phyloP scores from a whole-genome alignment of 2,329 filamentous ascomycete species.

The Ceratocystis lukuohia region DNA sequence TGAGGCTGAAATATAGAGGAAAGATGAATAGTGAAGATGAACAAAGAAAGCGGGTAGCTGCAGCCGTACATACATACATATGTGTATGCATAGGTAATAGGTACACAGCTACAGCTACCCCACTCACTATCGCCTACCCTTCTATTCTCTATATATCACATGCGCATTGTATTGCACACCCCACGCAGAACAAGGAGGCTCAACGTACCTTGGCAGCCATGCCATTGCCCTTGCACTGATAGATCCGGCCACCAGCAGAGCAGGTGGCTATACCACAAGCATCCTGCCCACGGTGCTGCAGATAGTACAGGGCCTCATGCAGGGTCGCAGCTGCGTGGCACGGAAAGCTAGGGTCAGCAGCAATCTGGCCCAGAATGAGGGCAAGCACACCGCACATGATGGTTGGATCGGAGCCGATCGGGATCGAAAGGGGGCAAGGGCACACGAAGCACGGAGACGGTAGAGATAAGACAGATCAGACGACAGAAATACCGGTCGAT shows the following conservation, averaged over 20 bases:
- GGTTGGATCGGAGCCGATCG: constrained; percentile 21
- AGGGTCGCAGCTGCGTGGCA: constrained; percentile 46
- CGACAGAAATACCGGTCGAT: background rate
- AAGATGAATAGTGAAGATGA: background rate
- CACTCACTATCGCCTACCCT: background rate
- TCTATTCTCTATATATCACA: background rate
- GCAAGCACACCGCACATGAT: constrained; percentile 50
- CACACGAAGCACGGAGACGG: background rate
- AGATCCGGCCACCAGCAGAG: constrained; percentile 65
- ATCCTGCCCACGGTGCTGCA: constrained; percentile 67
- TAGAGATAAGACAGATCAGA: background rate
- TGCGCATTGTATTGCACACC: background rate
- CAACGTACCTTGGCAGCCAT: constrained; percentile 54
- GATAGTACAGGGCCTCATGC: constrained; percentile 58
- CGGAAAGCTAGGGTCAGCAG: constrained; percentile 24
- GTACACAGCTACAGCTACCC: background rate
- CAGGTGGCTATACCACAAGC: constrained; percentile 66
- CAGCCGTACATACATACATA: background rate
- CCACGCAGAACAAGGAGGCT: background rate
- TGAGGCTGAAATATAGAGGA: background rate
- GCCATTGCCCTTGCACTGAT: constrained; percentile 81
- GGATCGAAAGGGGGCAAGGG: background rate
- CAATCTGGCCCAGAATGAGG: constrained; percentile 45
- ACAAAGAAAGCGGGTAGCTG: background rate
- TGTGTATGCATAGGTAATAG: too few relatives aligned